Evolutionary conservation across 108 stramenopile species (phyloP).

Genomic region (Aurantiochytrium sp.): DNA sequence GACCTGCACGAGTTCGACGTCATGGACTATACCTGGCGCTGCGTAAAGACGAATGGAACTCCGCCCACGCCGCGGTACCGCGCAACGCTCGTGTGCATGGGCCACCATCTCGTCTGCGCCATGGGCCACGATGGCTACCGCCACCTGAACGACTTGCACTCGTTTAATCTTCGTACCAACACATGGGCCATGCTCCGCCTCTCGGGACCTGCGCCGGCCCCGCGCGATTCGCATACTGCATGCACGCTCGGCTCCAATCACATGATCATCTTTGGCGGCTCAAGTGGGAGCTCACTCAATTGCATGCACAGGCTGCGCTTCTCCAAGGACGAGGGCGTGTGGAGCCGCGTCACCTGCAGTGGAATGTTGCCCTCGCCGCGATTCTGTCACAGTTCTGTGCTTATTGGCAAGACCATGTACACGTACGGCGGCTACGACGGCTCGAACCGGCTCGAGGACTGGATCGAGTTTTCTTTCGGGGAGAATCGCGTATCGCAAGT

Average conservation of each 20-base stretch:
- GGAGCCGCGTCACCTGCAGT: not conserved
- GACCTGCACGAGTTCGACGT: conserved; percentile 66
- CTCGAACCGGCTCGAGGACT: conserved; percentile 72
- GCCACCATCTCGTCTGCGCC: not conserved
- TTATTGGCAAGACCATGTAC: conserved; percentile 55
- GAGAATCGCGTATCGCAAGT: conserved; percentile 58
- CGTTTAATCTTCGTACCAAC: conserved; percentile 73
- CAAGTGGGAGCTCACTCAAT: conserved; percentile 86
- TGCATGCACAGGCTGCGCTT: conserved; percentile 82
- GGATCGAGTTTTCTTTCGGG: conserved; percentile 48
- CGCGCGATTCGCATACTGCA: conserved; percentile 81
- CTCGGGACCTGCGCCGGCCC: conserved; percentile 68
- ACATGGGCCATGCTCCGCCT: conserved; percentile 63
- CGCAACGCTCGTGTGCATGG: conserved; percentile 10
- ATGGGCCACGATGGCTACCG: conserved; percentile 80
- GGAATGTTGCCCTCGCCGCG: not conserved
- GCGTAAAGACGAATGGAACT: not conserved
- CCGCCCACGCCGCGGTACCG: conserved; percentile 24
- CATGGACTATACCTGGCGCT: not conserved
- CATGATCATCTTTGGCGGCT: conserved; percentile 66
- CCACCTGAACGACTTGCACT: conserved; percentile 83
- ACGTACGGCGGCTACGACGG: conserved; percentile 94
- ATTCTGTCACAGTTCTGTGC: not conserved
- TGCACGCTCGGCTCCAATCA: conserved; percentile 63
- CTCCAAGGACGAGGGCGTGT: conserved; percentile 32